phyloP scores from a whole-genome alignment of 176 grass and related monocot species.

The Tillandsia fasciculata region DNA sequence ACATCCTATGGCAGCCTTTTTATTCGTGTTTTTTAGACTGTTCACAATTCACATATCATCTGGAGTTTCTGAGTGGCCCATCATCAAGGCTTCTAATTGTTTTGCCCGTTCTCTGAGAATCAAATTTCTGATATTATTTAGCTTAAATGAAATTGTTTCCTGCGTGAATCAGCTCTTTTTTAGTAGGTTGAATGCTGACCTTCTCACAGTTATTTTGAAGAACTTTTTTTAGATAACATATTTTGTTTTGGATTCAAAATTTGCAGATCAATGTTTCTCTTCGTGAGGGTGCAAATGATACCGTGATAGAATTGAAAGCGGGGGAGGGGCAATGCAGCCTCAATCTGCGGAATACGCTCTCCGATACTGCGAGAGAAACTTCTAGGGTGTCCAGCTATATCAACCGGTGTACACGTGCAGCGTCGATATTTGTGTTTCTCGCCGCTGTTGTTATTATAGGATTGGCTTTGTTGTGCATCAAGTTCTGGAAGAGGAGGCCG shows the following conservation, averaged over 20 bases:
- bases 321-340: conserved; percentile 46
- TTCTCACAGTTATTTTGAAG: background rate
- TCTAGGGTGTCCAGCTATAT: conserved; percentile 6
- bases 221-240: background rate
- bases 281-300: conserved; percentile 23
- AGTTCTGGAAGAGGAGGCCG: conserved; percentile 15
- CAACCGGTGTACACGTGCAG: conserved; percentile 21
- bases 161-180: no score
- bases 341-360: conserved; percentile 21
- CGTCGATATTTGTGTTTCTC: conserved; percentile 33
- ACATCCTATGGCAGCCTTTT: no score
- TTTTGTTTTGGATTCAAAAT: background rate
- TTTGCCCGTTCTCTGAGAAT: background rate
- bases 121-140: background rate
- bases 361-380: background rate
- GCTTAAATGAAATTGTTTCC: no score
- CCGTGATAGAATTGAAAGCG: conserved; percentile 43
- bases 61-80: no score
- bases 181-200: background rate
- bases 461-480: conserved; percentile 36
- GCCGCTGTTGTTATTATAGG: conserved; percentile 33
- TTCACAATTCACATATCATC: no score
- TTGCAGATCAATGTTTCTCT: conserved; percentile 56
- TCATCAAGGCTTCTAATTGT: no score
- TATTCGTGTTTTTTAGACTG: no score